Percentiles rank a stretch among this genome's conserved stretches.
Evolutionary conservation across 2,329 filamentous ascomycete species (phyloP).

Genomic region (Kalaharituber pfeilii): DNA sequence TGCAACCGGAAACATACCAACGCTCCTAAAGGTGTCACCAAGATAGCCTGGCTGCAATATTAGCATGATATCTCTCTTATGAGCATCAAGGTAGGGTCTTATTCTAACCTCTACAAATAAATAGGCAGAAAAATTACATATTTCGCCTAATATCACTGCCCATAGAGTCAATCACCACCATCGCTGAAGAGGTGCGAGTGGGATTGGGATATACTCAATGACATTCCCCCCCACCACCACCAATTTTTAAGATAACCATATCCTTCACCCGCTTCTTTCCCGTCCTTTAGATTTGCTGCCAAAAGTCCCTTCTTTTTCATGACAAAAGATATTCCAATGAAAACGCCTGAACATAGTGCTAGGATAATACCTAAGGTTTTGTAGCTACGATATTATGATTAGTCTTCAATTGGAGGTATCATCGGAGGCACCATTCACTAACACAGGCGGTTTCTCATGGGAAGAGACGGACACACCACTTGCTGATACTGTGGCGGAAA

Average conservation of each 20-base stretch:
- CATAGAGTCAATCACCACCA: neutral
- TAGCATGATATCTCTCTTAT: neutral
- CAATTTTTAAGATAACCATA: conserved; percentile 92
- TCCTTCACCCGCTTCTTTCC: conserved; percentile 85
- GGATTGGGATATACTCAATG: conserved; percentile 35
- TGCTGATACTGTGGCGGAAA: conserved; percentile 5
- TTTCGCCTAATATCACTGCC: conserved; percentile 84
- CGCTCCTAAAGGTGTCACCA: conserved; percentile 83
- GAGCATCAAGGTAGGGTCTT: neutral
- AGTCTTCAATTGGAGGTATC: neutral
- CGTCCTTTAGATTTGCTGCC: conserved; percentile 87
- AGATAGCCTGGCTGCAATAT: conserved; percentile 42
- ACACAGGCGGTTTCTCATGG: conserved; percentile 14
- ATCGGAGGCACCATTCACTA: neutral
- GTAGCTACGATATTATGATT: conserved; percentile 33
- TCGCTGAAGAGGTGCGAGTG: neutral
- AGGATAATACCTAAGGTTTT: conserved; percentile 76
- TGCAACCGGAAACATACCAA: conserved; percentile 28
- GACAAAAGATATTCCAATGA: conserved; percentile 90
- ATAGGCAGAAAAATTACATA: conserved; percentile 95
- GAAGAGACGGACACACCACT: conserved; percentile 6
- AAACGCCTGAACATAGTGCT: conserved; percentile 70
- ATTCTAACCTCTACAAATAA: conserved; percentile 57
- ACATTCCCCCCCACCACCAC: conserved; percentile 95
- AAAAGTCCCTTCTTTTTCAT: conserved; percentile 86